phyloP scores from a whole-genome alignment of 2,329 filamentous ascomycete species.

The Cadophora sp. region DNA sequence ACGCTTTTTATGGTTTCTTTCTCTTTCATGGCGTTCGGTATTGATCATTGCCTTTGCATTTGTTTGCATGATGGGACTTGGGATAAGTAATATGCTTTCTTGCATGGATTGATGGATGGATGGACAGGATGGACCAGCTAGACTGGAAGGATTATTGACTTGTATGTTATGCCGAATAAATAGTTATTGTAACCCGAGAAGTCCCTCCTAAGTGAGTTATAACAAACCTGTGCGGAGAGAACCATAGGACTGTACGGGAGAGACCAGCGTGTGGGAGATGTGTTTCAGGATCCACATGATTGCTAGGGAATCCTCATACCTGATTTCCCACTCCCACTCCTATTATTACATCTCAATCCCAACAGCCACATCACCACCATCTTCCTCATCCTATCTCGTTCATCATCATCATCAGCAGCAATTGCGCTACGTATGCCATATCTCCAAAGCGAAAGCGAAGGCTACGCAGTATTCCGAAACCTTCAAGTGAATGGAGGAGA shows the following conservation, averaged over 20 bases:
- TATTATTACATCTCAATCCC: not conserved
- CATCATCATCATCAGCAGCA: not conserved
- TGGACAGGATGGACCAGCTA: slow-evolving; percentile 14
- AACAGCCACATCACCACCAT: not conserved
- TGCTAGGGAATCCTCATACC: too few relatives aligned
- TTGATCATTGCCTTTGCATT: slow-evolving; percentile 9
- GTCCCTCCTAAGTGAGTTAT: too few relatives aligned
- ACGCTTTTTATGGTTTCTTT: slow-evolving; percentile 35
- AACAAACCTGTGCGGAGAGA: too few relatives aligned
- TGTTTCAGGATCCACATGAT: too few relatives aligned
- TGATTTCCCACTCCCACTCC: not conserved
- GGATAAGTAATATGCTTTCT: slow-evolving; percentile 27
- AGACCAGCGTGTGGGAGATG: too few relatives aligned
- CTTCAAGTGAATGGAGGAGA: not conserved
- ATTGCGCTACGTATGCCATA: not conserved
- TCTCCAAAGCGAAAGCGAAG: not conserved
- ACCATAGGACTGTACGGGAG: too few relatives aligned
- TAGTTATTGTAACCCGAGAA: not conserved
- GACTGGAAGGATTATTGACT: slow-evolving; percentile 22
- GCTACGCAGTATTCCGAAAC: not conserved
- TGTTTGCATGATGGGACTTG: slow-evolving; percentile 17
- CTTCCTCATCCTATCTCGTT: not conserved
- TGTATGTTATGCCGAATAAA: slow-evolving; percentile 28
- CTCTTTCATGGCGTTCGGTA: slow-evolving; percentile 25
- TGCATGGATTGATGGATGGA: slow-evolving; percentile 24